Evolutionary conservation across 1,284 basidiomycete genomes (phyloP).

Genomic region (Ganoderma lingzhi): DNA sequence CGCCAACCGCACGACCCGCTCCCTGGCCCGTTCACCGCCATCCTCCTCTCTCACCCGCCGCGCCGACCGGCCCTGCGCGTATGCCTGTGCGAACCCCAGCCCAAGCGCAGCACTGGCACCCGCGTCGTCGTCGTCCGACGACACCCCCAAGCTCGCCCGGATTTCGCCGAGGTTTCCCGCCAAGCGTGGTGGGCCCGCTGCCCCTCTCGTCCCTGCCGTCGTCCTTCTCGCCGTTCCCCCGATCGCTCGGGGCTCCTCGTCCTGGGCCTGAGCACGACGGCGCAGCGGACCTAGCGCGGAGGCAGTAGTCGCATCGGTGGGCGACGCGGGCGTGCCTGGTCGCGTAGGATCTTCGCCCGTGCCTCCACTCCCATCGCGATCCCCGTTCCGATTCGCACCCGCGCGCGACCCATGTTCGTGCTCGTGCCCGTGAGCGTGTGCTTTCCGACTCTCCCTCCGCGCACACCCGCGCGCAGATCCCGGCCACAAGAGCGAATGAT

Average conservation of each 20-base stretch:
- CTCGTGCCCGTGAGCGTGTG: not conserved
- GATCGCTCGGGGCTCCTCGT: not conserved
- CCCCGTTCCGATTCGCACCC: not conserved
- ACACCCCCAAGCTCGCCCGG: not conserved
- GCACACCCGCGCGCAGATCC: conserved; percentile 1
- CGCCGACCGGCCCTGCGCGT: not conserved
- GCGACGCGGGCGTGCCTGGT: conserved; percentile 14
- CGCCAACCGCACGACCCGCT: conserved; percentile 49
- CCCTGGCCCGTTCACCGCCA: not conserved
- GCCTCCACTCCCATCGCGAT: not conserved
- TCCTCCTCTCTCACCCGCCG: not conserved
- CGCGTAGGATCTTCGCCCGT: conserved; percentile 19
- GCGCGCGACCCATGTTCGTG: not conserved
- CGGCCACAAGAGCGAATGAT: conserved; percentile 4
- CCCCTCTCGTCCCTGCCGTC: not conserved
- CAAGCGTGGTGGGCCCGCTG: conserved; percentile 17
- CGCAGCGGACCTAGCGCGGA: not conserved
- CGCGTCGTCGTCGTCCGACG: not conserved
- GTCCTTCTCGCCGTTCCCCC: not conserved
- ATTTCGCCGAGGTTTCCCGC: conserved; percentile 31
- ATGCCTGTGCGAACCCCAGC: not conserved
- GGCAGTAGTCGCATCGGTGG: not conserved
- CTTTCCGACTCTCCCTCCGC: not conserved
- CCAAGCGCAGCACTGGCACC: not conserved
- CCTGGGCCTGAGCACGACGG: not conserved